Evolutionary conservation across 805 yeast species (phyloP).

Genomic region (Tanozyma kutaoensis): DNA sequence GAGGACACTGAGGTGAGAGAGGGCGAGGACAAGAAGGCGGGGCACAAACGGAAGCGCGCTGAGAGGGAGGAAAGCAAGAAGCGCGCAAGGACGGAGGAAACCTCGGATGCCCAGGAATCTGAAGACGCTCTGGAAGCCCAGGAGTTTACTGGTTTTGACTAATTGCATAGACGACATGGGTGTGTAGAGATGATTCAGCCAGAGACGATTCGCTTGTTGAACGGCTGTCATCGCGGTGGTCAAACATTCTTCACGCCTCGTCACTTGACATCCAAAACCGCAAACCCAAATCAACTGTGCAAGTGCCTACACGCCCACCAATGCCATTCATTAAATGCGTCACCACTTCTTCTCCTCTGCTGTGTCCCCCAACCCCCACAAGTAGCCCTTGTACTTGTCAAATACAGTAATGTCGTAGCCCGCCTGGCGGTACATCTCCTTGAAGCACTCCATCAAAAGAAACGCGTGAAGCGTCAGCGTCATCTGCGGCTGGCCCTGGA

Average conservation of each 20-base stretch:
- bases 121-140: not conserved
- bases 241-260: no score
- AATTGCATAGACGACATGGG: no score
- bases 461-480: conserved; percentile 48
- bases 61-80: conserved; percentile 23
- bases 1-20: conserved; percentile 54
- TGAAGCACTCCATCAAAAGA: conserved; percentile 50
- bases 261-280: no score
- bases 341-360: conserved; percentile 3
- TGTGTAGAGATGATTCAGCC: no score
- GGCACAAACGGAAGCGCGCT: conserved; percentile 38
- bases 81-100: not conserved
- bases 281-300: no score
- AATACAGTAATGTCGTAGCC: conserved; percentile 9
- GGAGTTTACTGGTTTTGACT: not conserved
- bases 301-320: no score
- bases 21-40: conserved; percentile 45
- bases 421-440: conserved; percentile 32
- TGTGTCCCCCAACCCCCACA: conserved; percentile 35
- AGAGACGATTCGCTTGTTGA: no score
- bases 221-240: no score
- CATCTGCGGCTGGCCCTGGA: conserved; percentile 20
- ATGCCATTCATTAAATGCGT: no score
- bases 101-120: not conserved
- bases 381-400: conserved; percentile 30